Evolutionary conservation across 352 stramenopile species (phyloP), one percentile per base, ranked within the genome.

Genomic region (Blastocystis hominis): DNA sequence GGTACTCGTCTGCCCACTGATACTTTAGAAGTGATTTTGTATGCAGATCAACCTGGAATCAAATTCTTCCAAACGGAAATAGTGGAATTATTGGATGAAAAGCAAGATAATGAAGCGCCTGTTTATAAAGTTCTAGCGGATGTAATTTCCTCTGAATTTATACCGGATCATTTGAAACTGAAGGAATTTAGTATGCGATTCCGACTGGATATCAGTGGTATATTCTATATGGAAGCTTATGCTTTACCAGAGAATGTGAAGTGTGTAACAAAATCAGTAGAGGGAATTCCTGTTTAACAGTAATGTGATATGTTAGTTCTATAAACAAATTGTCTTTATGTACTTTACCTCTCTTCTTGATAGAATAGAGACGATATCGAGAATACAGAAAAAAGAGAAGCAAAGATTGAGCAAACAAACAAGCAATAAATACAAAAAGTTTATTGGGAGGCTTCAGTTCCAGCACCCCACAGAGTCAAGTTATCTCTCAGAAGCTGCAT

Each of bases 401-500:
- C 9, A 68, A 10, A 55, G 30, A 36, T 66, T 6, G 13, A n/a
- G 13, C 24, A 9, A 66, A 66, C 3, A 66, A 66, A 66, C 56
- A 36, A 6, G 13, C 7, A 9, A 36, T 1, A 38, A 24, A 38
- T 38, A n/a, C 24, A 66, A n/a, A 66, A n/a, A 66, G 17, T 34
- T n/a, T 80, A 80, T 20, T 80, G 70, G 34, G 66, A 30, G 15
- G 47, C 47, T 44, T 95, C 94, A 90, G 97, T 94, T 90, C 98
- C 96, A 76, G 93, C 97, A 46, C 96, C 98, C 96, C 96, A 99
- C 61, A 99, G 91, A 15, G 96, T 99, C 50, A 99, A 92, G 94
- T 99, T 99, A 92, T 98, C 96, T 86, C 97, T 93, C 68, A 99
- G 92, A 79, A 99, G 91, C 93, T 99, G 97, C 96, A 99, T 99